A percentile compares a stretch with the other conserved stretches of the same genome.
Evolutionary conservation across 768 basidiomycete genomes (phyloP).

Genomic region (Panaeolus cyanescens): DNA sequence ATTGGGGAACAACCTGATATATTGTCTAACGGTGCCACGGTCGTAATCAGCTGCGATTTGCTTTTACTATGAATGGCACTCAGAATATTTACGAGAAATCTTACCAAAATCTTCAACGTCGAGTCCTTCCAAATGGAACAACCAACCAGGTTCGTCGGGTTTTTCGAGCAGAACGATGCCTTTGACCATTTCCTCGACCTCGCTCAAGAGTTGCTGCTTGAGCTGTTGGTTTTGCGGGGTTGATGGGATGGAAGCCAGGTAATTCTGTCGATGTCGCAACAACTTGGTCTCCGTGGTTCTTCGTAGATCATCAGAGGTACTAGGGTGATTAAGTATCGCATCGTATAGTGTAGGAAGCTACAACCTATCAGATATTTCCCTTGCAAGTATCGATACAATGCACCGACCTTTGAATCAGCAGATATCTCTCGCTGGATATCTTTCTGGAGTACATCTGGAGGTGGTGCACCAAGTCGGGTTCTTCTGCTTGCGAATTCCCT

Average conservation of each 20-base stretch:
- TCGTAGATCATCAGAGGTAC: slow-evolving; percentile 80
- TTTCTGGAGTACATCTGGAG: slow-evolving; percentile 56
- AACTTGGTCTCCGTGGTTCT: slow-evolving; percentile 76
- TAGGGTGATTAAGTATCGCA: slow-evolving; percentile 81
- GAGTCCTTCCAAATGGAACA: slow-evolving; percentile 68
- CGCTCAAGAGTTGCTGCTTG: slow-evolving; percentile 52
- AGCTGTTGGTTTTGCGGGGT: slow-evolving; percentile 29
- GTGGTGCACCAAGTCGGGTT: slow-evolving; percentile 69
- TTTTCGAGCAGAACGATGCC: slow-evolving; percentile 78
- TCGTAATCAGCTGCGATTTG: slow-evolving; percentile 60
- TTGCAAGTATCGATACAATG: too few species aligned
- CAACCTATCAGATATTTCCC: background rate
- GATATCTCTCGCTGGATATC: slow-evolving; percentile 72
- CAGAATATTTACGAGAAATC: slow-evolving; percentile 20
- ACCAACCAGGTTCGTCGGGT: slow-evolving; percentile 85
- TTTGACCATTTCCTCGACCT: slow-evolving; percentile 71
- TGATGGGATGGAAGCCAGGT: slow-evolving; percentile 62
- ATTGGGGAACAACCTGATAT: slow-evolving; percentile 64
- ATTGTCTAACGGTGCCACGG: slow-evolving; percentile 54
- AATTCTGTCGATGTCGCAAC: slow-evolving; percentile 60
- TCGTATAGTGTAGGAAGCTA: slow-evolving; percentile 77
- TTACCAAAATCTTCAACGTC: slow-evolving; percentile 70
- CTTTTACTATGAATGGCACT: background rate
- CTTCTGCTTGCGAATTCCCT: slow-evolving; percentile 79
- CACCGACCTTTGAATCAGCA: slow-evolving; percentile 56